phyloP scores from a whole-genome alignment of 495 filamentous ascomycete species.

The Aspergillus coremiiformis region DNA sequence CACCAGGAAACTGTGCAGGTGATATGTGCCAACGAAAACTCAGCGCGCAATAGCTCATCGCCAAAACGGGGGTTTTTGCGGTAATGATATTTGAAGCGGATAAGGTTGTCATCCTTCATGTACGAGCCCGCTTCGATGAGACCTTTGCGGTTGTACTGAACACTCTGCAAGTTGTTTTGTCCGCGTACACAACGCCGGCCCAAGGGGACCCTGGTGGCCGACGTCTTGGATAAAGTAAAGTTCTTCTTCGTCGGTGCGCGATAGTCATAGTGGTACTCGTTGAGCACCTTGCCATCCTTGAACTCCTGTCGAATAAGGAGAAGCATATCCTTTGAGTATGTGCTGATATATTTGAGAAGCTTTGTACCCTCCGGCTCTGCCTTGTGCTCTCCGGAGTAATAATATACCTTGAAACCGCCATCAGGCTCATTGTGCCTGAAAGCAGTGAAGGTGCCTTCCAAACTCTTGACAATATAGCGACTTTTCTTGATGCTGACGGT shows the following conservation, averaged over 20 bases:
- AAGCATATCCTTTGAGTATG: constrained; percentile 41
- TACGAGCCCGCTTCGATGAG: constrained; percentile 49
- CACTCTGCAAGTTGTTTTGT: constrained; percentile 37
- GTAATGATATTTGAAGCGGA: constrained; percentile 52
- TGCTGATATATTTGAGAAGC: constrained; percentile 38
- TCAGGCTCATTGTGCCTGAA: constrained; percentile 37
- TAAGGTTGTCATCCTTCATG: constrained; percentile 46
- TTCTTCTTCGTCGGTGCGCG: constrained; percentile 25
- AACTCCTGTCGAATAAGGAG: constrained; percentile 44
- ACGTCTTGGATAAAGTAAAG: constrained; percentile 23
- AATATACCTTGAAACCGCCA: constrained; percentile 40
- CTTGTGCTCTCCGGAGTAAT: constrained; percentile 40
- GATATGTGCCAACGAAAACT: constrained; percentile 49
- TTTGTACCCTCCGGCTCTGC: constrained; percentile 36
- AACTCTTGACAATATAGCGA: constrained; percentile 36
- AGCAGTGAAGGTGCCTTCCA: constrained; percentile 41
- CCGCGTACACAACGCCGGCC: constrained; percentile 43
- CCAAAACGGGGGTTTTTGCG: constrained; percentile 49
- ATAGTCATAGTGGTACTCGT: constrained; percentile 50
- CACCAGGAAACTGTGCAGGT: constrained; percentile 53
- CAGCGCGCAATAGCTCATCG: constrained; percentile 51
- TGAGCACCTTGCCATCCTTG: constrained; percentile 36
- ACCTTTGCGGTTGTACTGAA: constrained; percentile 50
- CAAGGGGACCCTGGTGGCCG: constrained; percentile 36
- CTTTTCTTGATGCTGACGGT: constrained; percentile 40